Evolutionary conservation across 305 asterid species (phyloP).

Genomic region (Striga hermonthica): DNA sequence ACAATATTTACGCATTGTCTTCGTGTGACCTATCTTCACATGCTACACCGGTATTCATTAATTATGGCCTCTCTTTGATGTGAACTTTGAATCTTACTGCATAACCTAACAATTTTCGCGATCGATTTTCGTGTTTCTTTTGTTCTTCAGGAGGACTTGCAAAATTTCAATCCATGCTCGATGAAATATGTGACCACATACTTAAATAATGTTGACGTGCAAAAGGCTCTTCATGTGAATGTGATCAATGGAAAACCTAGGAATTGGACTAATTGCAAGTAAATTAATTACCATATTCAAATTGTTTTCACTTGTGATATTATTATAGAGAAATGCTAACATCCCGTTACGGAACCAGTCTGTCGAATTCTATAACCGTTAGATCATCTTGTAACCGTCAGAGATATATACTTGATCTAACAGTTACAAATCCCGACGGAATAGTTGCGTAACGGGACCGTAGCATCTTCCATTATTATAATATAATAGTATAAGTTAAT

Average conservation of each 20-base stretch:
- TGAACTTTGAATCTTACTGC: background rate
- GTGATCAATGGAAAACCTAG: constrained; percentile 24
- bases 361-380: background rate
- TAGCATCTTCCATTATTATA: too few species aligned
- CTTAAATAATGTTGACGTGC: constrained; percentile 49
- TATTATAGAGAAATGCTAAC: too few species aligned
- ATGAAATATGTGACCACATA: constrained; percentile 33
- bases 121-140: background rate
- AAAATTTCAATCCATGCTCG: constrained; percentile 44
- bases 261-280: constrained; percentile 54
- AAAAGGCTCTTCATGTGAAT: constrained; percentile 50
- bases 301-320: too few species aligned
- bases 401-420: too few species aligned
- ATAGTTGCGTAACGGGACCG: too few species aligned
- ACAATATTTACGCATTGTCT: background rate
- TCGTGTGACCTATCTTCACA: background rate
- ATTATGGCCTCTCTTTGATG: background rate
- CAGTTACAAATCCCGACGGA: too few species aligned
- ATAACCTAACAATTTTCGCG: background rate
- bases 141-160: constrained; percentile 24
- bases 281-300: background rate
- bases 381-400: too few species aligned
- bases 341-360: too few species aligned
- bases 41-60: background rate
- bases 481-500: too few species aligned